Evolutionary conservation across 2,329 filamentous ascomycete genomes (phyloP).

Genomic region (Davidsoniella virescens): DNA sequence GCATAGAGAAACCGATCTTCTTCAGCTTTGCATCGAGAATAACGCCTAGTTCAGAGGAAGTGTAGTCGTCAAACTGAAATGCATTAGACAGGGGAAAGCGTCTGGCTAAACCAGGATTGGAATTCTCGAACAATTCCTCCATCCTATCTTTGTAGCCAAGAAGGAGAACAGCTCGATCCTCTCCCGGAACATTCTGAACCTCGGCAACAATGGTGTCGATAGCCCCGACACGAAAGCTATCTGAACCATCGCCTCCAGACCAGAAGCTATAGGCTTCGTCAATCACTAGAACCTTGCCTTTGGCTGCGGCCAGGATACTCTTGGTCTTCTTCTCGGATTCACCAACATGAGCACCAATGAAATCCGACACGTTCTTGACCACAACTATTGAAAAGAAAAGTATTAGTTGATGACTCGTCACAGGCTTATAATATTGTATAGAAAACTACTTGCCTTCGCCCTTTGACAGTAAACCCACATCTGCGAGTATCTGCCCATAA

Average conservation of each 20-base stretch:
- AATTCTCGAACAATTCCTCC: constrained; percentile 55
- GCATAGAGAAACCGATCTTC: constrained; percentile 34
- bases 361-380: constrained; percentile 57
- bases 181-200: constrained; percentile 51
- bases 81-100: constrained; percentile 48
- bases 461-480: constrained; percentile 50
- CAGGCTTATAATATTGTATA: neutral
- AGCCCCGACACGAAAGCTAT: constrained; percentile 43
- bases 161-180: constrained; percentile 56
- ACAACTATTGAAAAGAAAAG: constrained; percentile 30
- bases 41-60: constrained; percentile 34
- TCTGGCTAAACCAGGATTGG: constrained; percentile 52
- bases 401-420: neutral
- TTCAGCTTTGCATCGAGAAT: constrained; percentile 51
- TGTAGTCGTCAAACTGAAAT: constrained; percentile 56
- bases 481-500: constrained; percentile 51
- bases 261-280: constrained; percentile 62
- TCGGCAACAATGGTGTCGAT: constrained; percentile 61
- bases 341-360: constrained; percentile 47
- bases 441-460: constrained; percentile 37
- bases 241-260: constrained; percentile 9
- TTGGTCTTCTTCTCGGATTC: constrained; percentile 57
- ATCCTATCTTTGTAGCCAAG: constrained; percentile 56
- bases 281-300: constrained; percentile 63
- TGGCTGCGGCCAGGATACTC: constrained; percentile 46